Percentiles rank a stretch among this genome's conserved stretches.
Evolutionary conservation across 2,329 filamentous ascomycete genomes (phyloP).

Genomic region (Stylonectria norvegica): DNA sequence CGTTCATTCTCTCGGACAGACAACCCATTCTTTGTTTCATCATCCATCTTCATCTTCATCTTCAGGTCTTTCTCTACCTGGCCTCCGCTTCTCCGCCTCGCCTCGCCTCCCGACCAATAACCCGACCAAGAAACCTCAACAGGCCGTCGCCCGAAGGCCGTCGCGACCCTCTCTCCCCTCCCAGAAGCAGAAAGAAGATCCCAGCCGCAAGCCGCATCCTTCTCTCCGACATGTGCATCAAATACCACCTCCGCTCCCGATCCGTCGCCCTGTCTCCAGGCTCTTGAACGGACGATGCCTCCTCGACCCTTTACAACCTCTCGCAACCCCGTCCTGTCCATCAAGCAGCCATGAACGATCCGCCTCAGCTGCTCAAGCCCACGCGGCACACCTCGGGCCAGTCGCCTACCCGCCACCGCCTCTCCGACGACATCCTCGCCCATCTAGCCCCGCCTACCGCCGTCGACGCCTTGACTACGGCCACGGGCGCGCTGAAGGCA

Average conservation of each 20-base stretch:
- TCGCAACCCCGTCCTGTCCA: slow-evolving; percentile 17
- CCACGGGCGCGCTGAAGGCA: slow-evolving; percentile 49
- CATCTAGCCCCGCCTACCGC: slow-evolving; percentile 59
- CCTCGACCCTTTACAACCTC: slow-evolving; percentile 16
- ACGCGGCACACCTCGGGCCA: slow-evolving; percentile 32
- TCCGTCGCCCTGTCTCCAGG: slow-evolving; percentile 25
- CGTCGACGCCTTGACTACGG: slow-evolving; percentile 56
- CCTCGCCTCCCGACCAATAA: too few species aligned
- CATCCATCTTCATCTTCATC: background rate
- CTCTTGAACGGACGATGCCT: slow-evolving; percentile 29
- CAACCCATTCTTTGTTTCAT: too few species aligned
- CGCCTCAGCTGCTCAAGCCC: slow-evolving; percentile 32
- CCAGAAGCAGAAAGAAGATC: too few species aligned
- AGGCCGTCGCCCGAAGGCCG: too few species aligned
- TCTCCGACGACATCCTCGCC: slow-evolving; percentile 56
- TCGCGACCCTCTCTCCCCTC: slow-evolving; percentile 7
- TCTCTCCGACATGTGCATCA: slow-evolving; percentile 29
- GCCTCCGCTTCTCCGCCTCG: slow-evolving; percentile 5
- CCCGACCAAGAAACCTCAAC: too few species aligned
- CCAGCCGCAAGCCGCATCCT: too few species aligned
- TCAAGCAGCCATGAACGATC: slow-evolving; percentile 33
- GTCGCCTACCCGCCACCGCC: slow-evolving; percentile 46
- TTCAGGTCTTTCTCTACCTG: slow-evolving; percentile 3
- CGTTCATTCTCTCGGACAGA: too few species aligned
- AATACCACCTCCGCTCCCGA: slow-evolving; percentile 18